These are phyloP conservation scores for Fusarium proliferatum DNA, from an alignment of 2,329 filamentous ascomycete species.

Conservation along the genomic window DNA sequence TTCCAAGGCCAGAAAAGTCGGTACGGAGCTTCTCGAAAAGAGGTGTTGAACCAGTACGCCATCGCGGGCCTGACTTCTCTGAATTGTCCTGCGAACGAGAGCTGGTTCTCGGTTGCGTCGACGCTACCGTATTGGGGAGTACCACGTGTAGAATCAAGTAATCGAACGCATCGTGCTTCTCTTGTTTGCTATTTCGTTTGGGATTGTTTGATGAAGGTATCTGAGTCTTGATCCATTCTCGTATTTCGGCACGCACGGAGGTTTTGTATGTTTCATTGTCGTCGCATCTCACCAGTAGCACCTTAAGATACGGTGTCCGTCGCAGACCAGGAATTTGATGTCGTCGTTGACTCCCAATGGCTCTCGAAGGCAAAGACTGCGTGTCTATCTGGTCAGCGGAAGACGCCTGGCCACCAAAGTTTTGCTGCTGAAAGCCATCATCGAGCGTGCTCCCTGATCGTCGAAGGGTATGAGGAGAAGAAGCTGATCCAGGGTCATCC, in stretches of 20 bases:
- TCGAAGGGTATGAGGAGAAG: constrained; percentile 47
- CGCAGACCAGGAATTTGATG: constrained; percentile 96
- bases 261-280: constrained; percentile 95
- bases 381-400: constrained; percentile 55
- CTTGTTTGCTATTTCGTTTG: constrained; percentile 71
- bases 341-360: constrained; percentile 64
- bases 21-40: constrained; percentile 89
- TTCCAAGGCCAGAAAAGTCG: constrained; percentile 84
- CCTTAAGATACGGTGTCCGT: constrained; percentile 92
- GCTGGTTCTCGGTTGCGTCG: constrained; percentile 77
- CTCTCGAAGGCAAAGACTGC: constrained; percentile 47
- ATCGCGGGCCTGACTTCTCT: constrained; percentile 80
- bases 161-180: constrained; percentile 96
- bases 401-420: constrained; percentile 55
- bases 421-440: constrained; percentile 71
- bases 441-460: constrained; percentile 55
- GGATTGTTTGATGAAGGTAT: constrained; percentile 69
- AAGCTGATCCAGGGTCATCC: constrained; percentile 57
- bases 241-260: constrained; percentile 78
- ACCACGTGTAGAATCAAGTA: constrained; percentile 96
- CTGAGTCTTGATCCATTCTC: constrained; percentile 90
- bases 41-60: constrained; percentile 82
- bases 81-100: constrained; percentile 65
- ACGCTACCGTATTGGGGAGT: constrained; percentile 83
- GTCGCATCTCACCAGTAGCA: constrained; percentile 90